phyloP scores from a whole-genome alignment of 2,329 filamentous ascomycete species.

The Capronia coronata region DNA sequence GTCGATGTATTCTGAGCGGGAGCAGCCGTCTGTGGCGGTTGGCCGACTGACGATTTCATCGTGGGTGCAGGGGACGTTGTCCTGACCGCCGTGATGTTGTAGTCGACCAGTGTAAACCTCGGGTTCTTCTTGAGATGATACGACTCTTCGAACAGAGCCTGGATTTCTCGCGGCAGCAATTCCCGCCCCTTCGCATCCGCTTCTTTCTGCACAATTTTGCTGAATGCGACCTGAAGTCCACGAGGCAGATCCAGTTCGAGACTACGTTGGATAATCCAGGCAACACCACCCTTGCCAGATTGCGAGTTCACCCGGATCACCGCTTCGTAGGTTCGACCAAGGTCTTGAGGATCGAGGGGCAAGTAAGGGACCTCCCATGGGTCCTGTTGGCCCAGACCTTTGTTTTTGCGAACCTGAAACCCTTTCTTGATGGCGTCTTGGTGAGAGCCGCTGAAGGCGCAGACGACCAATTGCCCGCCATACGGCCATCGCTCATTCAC shows the following conservation, averaged over 20 bases:
- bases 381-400: slow-evolving; percentile 55
- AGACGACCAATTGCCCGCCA: slow-evolving; percentile 83
- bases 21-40: slow-evolving; percentile 43
- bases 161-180: slow-evolving; percentile 76
- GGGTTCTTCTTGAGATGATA: slow-evolving; percentile 82
- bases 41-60: slow-evolving; percentile 48
- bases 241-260: slow-evolving; percentile 88
- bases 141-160: slow-evolving; percentile 75
- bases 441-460: slow-evolving; percentile 84
- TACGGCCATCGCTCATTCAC: slow-evolving; percentile 86
- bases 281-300: slow-evolving; percentile 86
- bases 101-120: slow-evolving; percentile 81
- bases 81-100: slow-evolving; percentile 80
- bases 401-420: slow-evolving; percentile 58
- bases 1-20: slow-evolving; percentile 58
- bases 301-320: slow-evolving; percentile 98
- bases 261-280: slow-evolving; percentile 86
- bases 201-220: slow-evolving; percentile 72
- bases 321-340: slow-evolving; percentile 94
- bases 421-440: slow-evolving; percentile 97
- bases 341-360: slow-evolving; percentile 85
- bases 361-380: slow-evolving; percentile 85
- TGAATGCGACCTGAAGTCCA: slow-evolving; percentile 86
- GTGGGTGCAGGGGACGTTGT: slow-evolving; percentile 66
- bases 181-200: slow-evolving; percentile 79